Evolutionary conservation across 768 basidiomycete genomes (phyloP).

Genomic region (Tulasnella sp.): DNA sequence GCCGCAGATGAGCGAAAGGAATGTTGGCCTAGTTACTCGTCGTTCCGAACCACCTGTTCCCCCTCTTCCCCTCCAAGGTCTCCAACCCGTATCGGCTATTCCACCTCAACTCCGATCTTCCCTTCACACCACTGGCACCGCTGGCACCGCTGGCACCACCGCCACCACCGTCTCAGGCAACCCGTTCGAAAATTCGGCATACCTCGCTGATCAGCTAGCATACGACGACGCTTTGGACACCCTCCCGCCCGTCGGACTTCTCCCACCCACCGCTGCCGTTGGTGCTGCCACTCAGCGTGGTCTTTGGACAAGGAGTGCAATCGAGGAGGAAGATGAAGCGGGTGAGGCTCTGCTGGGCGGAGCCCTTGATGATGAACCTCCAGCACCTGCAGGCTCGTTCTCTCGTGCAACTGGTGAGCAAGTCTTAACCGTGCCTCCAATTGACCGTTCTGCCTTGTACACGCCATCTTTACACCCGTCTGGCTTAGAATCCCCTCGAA

Average conservation of each 20-base stretch:
- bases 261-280: slow-evolving; percentile 21
- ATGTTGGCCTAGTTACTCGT: slow-evolving; percentile 21
- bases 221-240: slow-evolving; percentile 31
- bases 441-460: not conserved
- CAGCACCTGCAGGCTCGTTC: slow-evolving; percentile 15
- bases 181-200: slow-evolving; percentile 24
- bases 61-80: not conserved
- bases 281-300: not conserved
- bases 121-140: not conserved
- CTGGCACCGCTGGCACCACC: not conserved
- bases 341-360: slow-evolving; percentile 20
- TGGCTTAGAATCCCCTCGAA: not conserved
- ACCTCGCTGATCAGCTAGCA: not conserved
- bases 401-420: not conserved
- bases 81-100: not conserved
- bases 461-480: not conserved
- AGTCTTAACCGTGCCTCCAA: slow-evolving; percentile 1
- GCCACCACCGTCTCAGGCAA: not conserved
- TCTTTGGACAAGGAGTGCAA: slow-evolving; percentile 12
- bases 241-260: slow-evolving; percentile 21
- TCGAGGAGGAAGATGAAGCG: slow-evolving; percentile 12
- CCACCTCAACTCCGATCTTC: slow-evolving; percentile 14
- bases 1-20: slow-evolving; percentile 25
- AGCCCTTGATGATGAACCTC: slow-evolving; percentile 27
- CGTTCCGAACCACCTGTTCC: not conserved